A percentile compares a stretch with the other conserved stretches of the same genome.
phyloP scores from a whole-genome alignment of 139 green algal species.

The Axilococcus clingmanii region DNA sequence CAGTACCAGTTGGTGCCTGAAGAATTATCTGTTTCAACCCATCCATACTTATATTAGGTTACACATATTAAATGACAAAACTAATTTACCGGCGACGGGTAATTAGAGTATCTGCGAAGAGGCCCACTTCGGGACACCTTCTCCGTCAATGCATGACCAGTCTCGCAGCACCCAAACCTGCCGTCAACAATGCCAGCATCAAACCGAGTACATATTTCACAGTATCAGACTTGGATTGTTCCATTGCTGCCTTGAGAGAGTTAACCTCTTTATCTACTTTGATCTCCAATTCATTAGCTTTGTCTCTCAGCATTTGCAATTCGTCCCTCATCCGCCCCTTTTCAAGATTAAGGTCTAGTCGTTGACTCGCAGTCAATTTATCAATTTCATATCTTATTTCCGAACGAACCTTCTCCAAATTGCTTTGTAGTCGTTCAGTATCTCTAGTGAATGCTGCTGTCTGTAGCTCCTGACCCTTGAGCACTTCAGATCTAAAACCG shows the following conservation, averaged over 20 bases:
- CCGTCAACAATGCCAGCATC: constrained; percentile 43
- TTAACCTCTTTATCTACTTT: constrained; percentile 78
- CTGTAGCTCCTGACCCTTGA: constrained; percentile 69
- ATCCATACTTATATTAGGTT: constrained; percentile 5
- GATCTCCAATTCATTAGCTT: constrained; percentile 75
- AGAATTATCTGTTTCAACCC: background rate
- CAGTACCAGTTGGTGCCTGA: background rate
- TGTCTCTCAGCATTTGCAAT: constrained; percentile 68
- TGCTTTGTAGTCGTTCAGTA: constrained; percentile 70
- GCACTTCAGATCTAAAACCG: constrained; percentile 66
- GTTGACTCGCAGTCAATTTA: constrained; percentile 84
- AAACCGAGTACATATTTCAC: constrained; percentile 46
- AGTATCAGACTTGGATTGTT: constrained; percentile 83
- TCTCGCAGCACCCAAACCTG: constrained; percentile 35
- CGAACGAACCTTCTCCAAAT: constrained; percentile 78
- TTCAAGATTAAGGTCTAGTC: constrained; percentile 90
- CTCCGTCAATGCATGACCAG: constrained; percentile 23
- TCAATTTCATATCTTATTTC: constrained; percentile 92
- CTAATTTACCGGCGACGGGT: background rate
- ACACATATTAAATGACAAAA: constrained; percentile 2
- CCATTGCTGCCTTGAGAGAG: constrained; percentile 67
- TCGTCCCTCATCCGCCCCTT: constrained; percentile 90
- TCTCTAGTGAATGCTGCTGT: constrained; percentile 50
- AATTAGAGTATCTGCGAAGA: no score
- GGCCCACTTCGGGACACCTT: no score